Conservation (phyloP, 2,329 filamentous ascomycete species). For the Pezicula radicicola region DNA sequence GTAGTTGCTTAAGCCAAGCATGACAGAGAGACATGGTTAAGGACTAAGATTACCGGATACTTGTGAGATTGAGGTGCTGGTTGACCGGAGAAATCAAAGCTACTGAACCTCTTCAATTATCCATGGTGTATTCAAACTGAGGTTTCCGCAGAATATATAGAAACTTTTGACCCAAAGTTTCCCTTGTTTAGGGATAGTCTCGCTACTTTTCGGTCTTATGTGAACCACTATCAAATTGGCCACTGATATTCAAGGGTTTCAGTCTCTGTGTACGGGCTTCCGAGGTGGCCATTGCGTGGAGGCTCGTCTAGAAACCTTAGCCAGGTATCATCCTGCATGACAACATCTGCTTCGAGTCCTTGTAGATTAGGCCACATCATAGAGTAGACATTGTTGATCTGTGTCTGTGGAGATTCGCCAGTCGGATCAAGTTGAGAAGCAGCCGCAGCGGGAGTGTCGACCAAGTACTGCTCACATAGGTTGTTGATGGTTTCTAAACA, state of each 20-base stretch:
- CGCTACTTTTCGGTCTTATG: too few relatives aligned
- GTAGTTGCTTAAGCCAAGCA: too few relatives aligned
- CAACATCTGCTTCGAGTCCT: slow-evolving; percentile 33
- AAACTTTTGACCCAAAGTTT: too few relatives aligned
- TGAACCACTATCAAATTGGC: too few relatives aligned
- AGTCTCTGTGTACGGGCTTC: not conserved
- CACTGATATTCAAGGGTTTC: not conserved
- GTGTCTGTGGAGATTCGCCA: slow-evolving; percentile 38
- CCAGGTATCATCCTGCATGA: slow-evolving; percentile 36
- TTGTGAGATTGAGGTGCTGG: too few relatives aligned
- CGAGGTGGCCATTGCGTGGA: not conserved
- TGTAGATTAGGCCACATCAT: slow-evolving; percentile 45
- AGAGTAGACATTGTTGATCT: slow-evolving; percentile 38
- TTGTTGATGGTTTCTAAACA: slow-evolving; percentile 14
- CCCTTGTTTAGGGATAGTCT: too few relatives aligned
- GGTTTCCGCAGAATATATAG: too few relatives aligned
- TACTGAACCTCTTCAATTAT: too few relatives aligned
- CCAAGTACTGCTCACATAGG: slow-evolving; percentile 10
- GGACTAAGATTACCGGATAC: too few relatives aligned
- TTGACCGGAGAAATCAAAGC: too few relatives aligned
- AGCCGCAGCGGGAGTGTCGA: not conserved
- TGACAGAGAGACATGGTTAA: too few relatives aligned
- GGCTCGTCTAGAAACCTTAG: slow-evolving; percentile 28
- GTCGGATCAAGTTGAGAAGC: slow-evolving; percentile 18
- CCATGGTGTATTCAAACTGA: too few relatives aligned